Evolutionary conservation across 2,329 filamentous ascomycete genomes (phyloP).

Genomic region (Botrytis fabae): DNA sequence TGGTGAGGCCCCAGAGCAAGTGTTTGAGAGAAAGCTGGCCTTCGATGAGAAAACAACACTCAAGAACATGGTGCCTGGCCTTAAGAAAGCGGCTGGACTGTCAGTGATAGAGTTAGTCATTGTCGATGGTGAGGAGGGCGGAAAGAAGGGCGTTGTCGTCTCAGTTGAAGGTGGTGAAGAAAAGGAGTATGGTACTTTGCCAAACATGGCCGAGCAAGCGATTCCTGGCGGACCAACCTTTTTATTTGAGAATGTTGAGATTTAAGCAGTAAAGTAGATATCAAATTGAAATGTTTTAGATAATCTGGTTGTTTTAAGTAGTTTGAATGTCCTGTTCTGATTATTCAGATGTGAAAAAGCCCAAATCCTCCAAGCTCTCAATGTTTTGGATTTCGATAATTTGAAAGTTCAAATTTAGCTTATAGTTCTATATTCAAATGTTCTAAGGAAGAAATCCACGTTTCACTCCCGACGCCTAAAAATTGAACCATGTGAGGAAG

Average conservation of each 20-base stretch:
- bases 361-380: neutral
- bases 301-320: neutral
- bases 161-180: constrained; percentile 55
- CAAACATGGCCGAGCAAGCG: constrained; percentile 67
- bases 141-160: constrained; percentile 61
- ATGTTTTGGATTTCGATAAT: neutral
- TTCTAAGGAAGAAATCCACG: neutral
- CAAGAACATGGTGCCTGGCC: constrained; percentile 71
- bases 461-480: neutral
- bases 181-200: constrained; percentile 58
- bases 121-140: constrained; percentile 67
- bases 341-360: neutral
- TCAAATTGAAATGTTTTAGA: neutral
- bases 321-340: neutral
- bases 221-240: constrained; percentile 83
- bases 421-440: neutral
- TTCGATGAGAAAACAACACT: constrained; percentile 84
- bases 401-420: neutral
- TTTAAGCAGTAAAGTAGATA: neutral
- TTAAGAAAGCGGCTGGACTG: constrained; percentile 75
- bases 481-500: neutral
- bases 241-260: constrained; percentile 74
- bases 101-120: constrained; percentile 70
- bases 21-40: constrained; percentile 79
- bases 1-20: constrained; percentile 64